These are phyloP conservation scores for Alnus rubra DNA, from an alignment of 306 rosid species.

Conservation along the genomic window DNA sequence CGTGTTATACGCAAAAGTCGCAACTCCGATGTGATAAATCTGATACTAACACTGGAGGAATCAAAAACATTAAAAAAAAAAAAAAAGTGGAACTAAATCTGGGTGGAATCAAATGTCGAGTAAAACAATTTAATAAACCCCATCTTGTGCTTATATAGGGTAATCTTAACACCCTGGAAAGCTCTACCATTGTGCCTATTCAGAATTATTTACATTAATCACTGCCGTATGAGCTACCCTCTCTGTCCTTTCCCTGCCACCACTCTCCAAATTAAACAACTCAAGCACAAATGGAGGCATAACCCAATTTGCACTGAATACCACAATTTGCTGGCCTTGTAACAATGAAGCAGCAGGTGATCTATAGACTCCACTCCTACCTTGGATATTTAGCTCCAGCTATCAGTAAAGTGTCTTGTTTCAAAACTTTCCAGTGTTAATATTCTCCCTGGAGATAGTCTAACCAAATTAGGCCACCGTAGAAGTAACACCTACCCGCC, in stretches of 20 bases:
- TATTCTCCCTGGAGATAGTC: not conserved
- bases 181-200: too few relatives aligned
- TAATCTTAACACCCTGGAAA: too few relatives aligned
- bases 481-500: too few relatives aligned
- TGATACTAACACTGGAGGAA: not conserved
- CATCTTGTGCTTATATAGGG: too few relatives aligned
- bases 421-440: not conserved
- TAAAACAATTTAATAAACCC: too few relatives aligned
- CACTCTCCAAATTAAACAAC: not conserved
- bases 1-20: too few relatives aligned
- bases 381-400: not conserved
- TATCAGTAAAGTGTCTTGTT: not conserved
- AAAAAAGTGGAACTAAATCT: not conserved
- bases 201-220: too few relatives aligned
- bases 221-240: not conserved
- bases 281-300: slow-evolving; percentile 8
- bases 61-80: not conserved
- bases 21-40: not conserved
- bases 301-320: slow-evolving; percentile 12
- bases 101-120: not conserved
- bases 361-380: not conserved
- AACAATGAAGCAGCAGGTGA: not conserved
- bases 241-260: not conserved
- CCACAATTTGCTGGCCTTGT: not conserved
- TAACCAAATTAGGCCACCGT: too few relatives aligned